Conservation (phyloP, 2,329 filamentous ascomycete species). For the Penicillium sp. region DNA sequence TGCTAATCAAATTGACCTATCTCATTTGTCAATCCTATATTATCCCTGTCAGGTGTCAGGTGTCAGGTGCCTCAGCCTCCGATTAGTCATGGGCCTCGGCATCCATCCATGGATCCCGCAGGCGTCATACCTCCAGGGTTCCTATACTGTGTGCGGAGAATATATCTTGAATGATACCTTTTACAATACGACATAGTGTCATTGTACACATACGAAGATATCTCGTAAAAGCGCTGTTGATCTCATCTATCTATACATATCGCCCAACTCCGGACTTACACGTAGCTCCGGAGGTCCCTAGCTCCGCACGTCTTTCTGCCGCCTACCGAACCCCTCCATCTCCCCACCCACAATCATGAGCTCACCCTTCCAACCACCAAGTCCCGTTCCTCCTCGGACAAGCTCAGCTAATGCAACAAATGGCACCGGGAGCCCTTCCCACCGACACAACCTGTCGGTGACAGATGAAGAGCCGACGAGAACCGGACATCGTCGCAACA, state of each 20-base stretch:
- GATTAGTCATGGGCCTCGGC: background rate
- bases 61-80: background rate
- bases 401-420: conserved; percentile 58
- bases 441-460: conserved; percentile 35
- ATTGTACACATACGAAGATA: background rate
- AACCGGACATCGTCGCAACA: conserved; percentile 35
- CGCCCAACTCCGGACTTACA: background rate
- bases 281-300: background rate
- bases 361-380: conserved; percentile 53
- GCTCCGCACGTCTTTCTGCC: background rate
- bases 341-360: conserved; percentile 24
- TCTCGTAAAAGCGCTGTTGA: background rate
- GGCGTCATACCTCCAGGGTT: background rate
- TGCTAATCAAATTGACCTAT: background rate
- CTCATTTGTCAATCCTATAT: background rate
- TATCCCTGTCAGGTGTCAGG: background rate
- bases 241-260: background rate
- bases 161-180: background rate
- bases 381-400: conserved; percentile 69
- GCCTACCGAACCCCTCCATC: conserved; percentile 9
- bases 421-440: conserved; percentile 8
- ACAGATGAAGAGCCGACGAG: conserved; percentile 53
- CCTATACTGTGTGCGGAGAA: too few species aligned
- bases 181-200: background rate
- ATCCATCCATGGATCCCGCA: background rate